A percentile compares a stretch with the other conserved stretches of the same genome.
Evolutionary conservation across 768 basidiomycete species (phyloP).

Genomic region (Mycena chlorophos): DNA sequence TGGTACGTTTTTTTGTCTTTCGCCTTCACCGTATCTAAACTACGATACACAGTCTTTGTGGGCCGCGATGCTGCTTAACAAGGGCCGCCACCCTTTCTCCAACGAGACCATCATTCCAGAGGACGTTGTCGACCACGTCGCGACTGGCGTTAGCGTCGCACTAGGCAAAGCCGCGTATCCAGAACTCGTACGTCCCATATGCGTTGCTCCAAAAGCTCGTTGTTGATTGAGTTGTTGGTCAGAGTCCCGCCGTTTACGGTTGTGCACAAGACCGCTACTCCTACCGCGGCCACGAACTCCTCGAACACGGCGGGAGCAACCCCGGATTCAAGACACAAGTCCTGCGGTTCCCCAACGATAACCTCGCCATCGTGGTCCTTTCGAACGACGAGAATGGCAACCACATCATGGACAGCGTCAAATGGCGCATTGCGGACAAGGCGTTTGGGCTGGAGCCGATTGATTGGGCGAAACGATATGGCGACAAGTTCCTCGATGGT

Average conservation of each 20-base stretch:
- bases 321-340: slow-evolving; percentile 37
- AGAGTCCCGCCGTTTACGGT: slow-evolving; percentile 44
- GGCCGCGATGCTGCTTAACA: slow-evolving; percentile 42
- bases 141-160: slow-evolving; percentile 36
- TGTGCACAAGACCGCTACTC: slow-evolving; percentile 40
- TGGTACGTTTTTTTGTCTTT: slow-evolving; percentile 29
- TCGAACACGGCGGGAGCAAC: slow-evolving; percentile 46
- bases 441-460: slow-evolving; percentile 33
- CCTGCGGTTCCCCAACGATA: slow-evolving; percentile 25
- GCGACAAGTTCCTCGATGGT: slow-evolving; percentile 24
- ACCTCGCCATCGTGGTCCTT: slow-evolving; percentile 40
- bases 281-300: slow-evolving; percentile 41
- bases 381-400: slow-evolving; percentile 42
- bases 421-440: slow-evolving; percentile 40
- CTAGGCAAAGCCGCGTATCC: slow-evolving; percentile 38
- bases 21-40: slow-evolving; percentile 3
- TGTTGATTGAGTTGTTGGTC: too few species aligned
- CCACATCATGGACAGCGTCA: slow-evolving; percentile 37
- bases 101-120: slow-evolving; percentile 39
- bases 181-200: slow-evolving; percentile 30
- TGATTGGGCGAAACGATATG: slow-evolving; percentile 40
- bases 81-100: slow-evolving; percentile 39
- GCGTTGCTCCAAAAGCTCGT: not conserved
- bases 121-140: slow-evolving; percentile 37
- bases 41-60: slow-evolving; percentile 29